Base-by-base conservation (phyloP, 1,284 basidiomycete genomes). In the Rhodotorula sp. region DNA sequence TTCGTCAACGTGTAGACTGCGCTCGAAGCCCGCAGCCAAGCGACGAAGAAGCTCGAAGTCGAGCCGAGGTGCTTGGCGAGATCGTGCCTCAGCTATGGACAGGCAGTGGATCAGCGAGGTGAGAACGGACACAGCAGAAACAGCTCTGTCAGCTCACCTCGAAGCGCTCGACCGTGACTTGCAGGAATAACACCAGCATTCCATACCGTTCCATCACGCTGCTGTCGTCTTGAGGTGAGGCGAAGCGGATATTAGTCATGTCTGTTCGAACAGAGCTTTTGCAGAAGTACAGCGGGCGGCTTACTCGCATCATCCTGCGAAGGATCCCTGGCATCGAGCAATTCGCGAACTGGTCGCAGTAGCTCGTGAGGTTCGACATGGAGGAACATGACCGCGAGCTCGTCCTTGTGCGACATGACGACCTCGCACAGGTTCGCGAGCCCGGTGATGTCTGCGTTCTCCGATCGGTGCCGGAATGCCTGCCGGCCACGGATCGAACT, bases 171-270 rank as follows among this genome's bases (percentile, higher is more conserved):
- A 79, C 79, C 18, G 81, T 69, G 15, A 79, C 70, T 57, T 83
- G 79, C 5, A 80, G 71, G 15, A 83, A 75, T 5, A 81, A 68
- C 2, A 83, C 79, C 8, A 81, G 78, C n/a, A 78, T 78, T 0
- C 83, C 83, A 67, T 81, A 84, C 6, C 79, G 62, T 49, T 73
- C 74, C 5, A 68, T 65, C 0, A 72, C 56, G 57, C 69, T 68
- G 15, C 60, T 60, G 20, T 76, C 72, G 18, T 63, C 74, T 76
- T 76, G 63, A 43, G 39, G 39, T 76, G 63, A 43, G 39, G 39
- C 15, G 14, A 3, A 29, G 29, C 29, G 29, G 29, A 29, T 29
- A 3, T 29, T 29, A 29, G 29, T 29, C 2, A 29, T 29, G 29
- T 29, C 29, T 29, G 29, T 29, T 3, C 3, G 29, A 29, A 29